phyloP scores from a whole-genome alignment of 345 rosid genomes.

The Hibiscus syriacus region DNA sequence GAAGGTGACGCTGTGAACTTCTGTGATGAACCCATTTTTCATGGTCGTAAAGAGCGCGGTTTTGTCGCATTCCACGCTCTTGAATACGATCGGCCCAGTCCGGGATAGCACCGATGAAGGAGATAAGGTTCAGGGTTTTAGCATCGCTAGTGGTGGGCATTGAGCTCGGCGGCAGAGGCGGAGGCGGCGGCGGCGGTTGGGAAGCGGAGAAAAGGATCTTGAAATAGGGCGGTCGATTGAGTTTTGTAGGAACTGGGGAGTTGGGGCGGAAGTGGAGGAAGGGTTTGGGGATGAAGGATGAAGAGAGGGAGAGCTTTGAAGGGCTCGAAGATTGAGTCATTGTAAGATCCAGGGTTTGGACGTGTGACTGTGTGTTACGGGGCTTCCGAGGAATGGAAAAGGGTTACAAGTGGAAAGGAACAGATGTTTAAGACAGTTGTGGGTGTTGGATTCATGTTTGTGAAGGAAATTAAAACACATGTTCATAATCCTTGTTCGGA shows the following conservation, averaged over 20 bases:
- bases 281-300: conserved; percentile 28
- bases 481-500: not conserved
- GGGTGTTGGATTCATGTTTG: conserved; percentile 21
- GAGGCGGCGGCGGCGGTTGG: conserved; percentile 16
- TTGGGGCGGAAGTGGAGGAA: conserved; percentile 14
- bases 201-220: conserved; percentile 23
- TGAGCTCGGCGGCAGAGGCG: not conserved
- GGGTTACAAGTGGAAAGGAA: not conserved
- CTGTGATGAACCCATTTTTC: too few species aligned
- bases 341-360: conserved; percentile 23
- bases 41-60: conserved; percentile 73
- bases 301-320: conserved; percentile 27
- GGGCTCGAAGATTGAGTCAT: conserved; percentile 37
- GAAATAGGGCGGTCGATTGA: conserved; percentile 16
- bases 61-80: conserved; percentile 74
- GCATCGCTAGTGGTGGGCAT: not conserved
- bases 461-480: conserved; percentile 38
- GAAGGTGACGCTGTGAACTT: conserved; percentile 81
- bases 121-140: conserved; percentile 28
- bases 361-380: conserved; percentile 10
- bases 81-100: conserved; percentile 80
- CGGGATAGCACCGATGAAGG: conserved; percentile 62
- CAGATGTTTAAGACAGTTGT: too few species aligned
- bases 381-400: not conserved
- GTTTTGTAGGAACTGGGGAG: conserved; percentile 26